A percentile compares a stretch with the other conserved stretches of the same genome.
Conservation (phyloP, 176 grass and related monocot species). For the Carex myosuroides region DNA sequence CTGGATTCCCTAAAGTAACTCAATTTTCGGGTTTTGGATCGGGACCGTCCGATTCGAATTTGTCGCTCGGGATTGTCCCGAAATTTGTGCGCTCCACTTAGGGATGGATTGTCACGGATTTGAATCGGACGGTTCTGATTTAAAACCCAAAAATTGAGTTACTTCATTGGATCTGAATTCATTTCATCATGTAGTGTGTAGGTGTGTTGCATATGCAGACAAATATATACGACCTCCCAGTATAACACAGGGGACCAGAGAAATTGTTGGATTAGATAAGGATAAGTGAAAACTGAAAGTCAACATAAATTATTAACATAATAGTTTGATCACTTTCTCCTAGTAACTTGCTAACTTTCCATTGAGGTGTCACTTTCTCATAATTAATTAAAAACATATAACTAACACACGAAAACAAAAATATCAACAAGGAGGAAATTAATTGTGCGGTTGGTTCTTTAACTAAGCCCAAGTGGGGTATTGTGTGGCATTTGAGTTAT, state of each 20-base stretch:
- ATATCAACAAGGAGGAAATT: not conserved
- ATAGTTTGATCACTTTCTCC: not conserved
- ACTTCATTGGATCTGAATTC: too few relatives aligned
- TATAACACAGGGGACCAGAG: not conserved
- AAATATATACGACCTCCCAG: not conserved
- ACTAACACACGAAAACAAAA: not conserved
- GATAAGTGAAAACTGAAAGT: not conserved
- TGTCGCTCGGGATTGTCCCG: too few relatives aligned
- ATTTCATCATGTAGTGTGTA: not conserved
- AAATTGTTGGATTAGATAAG: not conserved
- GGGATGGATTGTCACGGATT: too few relatives aligned
- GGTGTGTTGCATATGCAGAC: not conserved
- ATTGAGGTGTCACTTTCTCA: not conserved
- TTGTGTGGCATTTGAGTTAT: constrained; percentile 3
- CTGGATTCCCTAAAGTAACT: too few relatives aligned
- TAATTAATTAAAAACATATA: not conserved
- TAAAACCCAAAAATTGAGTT: too few relatives aligned
- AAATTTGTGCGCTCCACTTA: too few relatives aligned
- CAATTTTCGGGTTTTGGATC: too few relatives aligned
- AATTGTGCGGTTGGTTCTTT: not conserved
- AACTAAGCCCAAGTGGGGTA: not conserved
- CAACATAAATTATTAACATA: not conserved
- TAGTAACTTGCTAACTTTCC: not conserved
- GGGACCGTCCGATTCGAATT: too few relatives aligned
- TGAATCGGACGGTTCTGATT: too few relatives aligned